Evolutionary conservation across 345 rosid genomes (phyloP).

Genomic region (Hibiscus mutabilis): DNA sequence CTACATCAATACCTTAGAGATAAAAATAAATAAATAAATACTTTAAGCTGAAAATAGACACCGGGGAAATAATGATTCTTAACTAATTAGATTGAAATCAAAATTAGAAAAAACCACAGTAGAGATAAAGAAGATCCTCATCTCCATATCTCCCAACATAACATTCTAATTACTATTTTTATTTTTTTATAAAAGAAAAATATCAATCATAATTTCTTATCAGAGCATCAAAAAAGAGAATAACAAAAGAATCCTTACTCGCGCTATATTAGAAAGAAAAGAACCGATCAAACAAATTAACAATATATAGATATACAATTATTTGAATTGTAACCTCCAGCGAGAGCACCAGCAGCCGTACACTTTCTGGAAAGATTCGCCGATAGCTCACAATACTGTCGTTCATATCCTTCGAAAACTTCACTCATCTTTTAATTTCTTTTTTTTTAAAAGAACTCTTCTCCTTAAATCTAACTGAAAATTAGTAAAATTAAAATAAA

Average conservation of each 20-base stretch:
- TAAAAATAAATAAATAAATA: too few relatives aligned
- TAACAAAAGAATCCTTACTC: not conserved
- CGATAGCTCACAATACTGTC: slow-evolving; percentile 61
- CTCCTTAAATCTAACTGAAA: not conserved
- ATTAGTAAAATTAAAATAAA: not conserved
- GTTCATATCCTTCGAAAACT: slow-evolving; percentile 49
- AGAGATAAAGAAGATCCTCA: not conserved
- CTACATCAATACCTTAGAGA: too few relatives aligned
- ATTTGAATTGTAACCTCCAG: slow-evolving; percentile 36
- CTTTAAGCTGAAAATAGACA: too few relatives aligned
- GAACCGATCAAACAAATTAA: not conserved
- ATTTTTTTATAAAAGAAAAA: too few relatives aligned
- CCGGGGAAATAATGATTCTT: not conserved
- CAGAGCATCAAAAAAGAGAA: not conserved
- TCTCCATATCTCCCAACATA: not conserved
- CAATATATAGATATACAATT: not conserved
- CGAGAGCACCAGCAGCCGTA: slow-evolving; percentile 36
- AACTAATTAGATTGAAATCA: not conserved
- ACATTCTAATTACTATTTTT: not conserved
- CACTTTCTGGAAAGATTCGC: slow-evolving; percentile 53
- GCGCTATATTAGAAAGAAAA: not conserved
- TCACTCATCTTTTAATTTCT: slow-evolving; percentile 40
- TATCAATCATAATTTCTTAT: not conserved
- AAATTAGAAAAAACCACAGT: too few relatives aligned
- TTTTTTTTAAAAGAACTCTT: not conserved